Evolutionary conservation across 371 early-diverging fungal species (phyloP).

Genomic region (Caulochytrium protostelioides): DNA sequence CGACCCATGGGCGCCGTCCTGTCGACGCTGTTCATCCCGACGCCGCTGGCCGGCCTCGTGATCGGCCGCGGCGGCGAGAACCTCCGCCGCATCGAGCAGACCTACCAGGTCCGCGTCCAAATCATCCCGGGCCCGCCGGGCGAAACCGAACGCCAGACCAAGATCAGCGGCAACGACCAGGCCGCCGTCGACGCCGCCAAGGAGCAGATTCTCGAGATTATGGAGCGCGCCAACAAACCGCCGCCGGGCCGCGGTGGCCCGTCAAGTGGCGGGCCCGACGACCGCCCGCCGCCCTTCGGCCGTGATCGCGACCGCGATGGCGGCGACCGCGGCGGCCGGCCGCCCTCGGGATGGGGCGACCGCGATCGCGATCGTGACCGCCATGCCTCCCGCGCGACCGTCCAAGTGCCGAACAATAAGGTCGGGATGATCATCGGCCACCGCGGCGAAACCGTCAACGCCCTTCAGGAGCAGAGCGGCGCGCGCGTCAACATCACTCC

Average conservation of each 20-base stretch:
- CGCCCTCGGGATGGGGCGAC: constrained; percentile 5
- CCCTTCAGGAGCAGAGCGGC: constrained; percentile 52
- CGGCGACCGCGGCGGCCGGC: constrained; percentile 15
- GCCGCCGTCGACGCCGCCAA: constrained; percentile 9
- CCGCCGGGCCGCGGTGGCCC: too few relatives aligned
- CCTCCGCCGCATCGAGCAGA: constrained; percentile 51
- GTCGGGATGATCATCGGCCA: constrained; percentile 78
- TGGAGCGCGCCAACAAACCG: constrained; percentile 15
- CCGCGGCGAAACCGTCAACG: constrained; percentile 71
- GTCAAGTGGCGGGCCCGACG: too few relatives aligned
- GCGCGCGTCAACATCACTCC: constrained; percentile 65
- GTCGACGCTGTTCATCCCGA: constrained; percentile 35
- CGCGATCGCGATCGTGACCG: constrained; percentile 7
- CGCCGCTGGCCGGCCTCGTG: constrained; percentile 51
- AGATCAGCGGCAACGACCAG: background rate
- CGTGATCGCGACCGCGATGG: too few relatives aligned
- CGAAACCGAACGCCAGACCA: background rate
- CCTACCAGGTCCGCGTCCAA: constrained; percentile 42
- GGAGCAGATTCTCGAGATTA: constrained; percentile 8
- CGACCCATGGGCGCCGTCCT: constrained; percentile 12
- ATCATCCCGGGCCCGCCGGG: constrained; percentile 31
- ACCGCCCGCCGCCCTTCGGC: too few relatives aligned
- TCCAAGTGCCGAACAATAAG: constrained; percentile 47
- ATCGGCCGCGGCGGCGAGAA: constrained; percentile 69
- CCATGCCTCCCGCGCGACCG: constrained; percentile 15